Conservation (phyloP, 306 rosid species). For the Cicer chorassanicum region DNA sequence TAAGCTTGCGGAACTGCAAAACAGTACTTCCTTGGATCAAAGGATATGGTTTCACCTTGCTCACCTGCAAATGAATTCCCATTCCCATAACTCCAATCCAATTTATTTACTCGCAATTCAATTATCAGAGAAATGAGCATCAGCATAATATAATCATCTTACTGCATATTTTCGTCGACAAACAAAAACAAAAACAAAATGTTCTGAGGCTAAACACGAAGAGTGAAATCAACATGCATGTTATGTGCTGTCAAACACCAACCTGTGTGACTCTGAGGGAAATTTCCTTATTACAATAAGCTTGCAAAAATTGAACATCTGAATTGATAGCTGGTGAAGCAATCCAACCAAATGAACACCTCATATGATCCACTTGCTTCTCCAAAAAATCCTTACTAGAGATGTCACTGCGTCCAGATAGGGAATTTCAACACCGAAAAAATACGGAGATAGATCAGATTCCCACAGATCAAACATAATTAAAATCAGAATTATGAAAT, state of each 20-base stretch:
- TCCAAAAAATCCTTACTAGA: constrained; percentile 42
- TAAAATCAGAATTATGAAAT: constrained; percentile 22
- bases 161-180: constrained; percentile 24
- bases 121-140: not conserved
- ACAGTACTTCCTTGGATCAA: constrained; percentile 43
- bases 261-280: constrained; percentile 50
- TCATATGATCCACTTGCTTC: constrained; percentile 67
- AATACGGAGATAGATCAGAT: constrained; percentile 21
- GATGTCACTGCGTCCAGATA: constrained; percentile 43
- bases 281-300: constrained; percentile 49
- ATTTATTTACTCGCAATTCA: constrained; percentile 33
- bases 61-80: constrained; percentile 52
- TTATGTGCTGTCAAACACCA: constrained; percentile 6
- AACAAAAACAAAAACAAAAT: not conserved
- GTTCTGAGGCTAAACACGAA: constrained; percentile 30
- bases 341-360: constrained; percentile 58
- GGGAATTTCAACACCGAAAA: constrained; percentile 18
- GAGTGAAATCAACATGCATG: constrained; percentile 14
- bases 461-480: constrained; percentile 42
- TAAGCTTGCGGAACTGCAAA: constrained; percentile 47
- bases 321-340: constrained; percentile 52
- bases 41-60: constrained; percentile 44
- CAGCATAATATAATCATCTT: not conserved
- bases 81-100: constrained; percentile 24
- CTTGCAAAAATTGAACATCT: constrained; percentile 55